phyloP scores from a whole-genome alignment of 169 alveolate genomes.

The Plasmodium gonderi region DNA sequence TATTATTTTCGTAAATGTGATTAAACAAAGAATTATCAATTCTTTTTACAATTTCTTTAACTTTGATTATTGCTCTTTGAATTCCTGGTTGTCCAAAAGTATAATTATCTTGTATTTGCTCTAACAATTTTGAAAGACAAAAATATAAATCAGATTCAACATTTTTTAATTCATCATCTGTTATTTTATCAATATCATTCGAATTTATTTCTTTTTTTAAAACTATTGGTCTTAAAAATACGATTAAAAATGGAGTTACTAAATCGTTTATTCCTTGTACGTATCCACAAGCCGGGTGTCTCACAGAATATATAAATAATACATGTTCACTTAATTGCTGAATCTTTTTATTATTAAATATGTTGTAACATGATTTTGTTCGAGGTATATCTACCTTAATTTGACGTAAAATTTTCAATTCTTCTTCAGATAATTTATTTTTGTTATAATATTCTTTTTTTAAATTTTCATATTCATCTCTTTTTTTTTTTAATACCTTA shows the following conservation, averaged over 20 bases:
- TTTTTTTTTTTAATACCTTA: constrained; percentile 78
- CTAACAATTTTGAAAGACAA: constrained; percentile 91
- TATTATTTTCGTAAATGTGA: constrained; percentile 86
- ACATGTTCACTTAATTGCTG: constrained; percentile 91
- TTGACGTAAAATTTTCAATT: constrained; percentile 79
- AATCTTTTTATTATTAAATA: constrained; percentile 86
- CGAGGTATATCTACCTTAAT: constrained; percentile 93
- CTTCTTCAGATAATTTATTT: constrained; percentile 52
- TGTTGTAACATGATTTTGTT: constrained; percentile 87
- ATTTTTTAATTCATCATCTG: constrained; percentile 83
- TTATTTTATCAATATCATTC: constrained; percentile 76
- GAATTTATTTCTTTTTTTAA: constrained; percentile 77
- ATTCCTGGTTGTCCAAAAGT: constrained; percentile 96
- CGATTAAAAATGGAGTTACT: constrained; percentile 86
- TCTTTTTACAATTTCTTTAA: constrained; percentile 92
- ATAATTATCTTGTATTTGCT: constrained; percentile 93
- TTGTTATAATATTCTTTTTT: constrained; percentile 49
- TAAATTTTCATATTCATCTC: constrained; percentile 84
- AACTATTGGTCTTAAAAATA: constrained; percentile 75
- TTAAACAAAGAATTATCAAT: constrained; percentile 88
- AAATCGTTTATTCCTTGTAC: constrained; percentile 96
- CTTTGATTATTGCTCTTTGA: constrained; percentile 87
- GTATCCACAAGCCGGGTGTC: constrained; percentile 96
- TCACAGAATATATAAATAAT: constrained; percentile 92
- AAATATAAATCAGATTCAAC: constrained; percentile 93